Base-by-base conservation (phyloP, 805 yeast genomes). In the Saccharomycopsis schoenii region DNA sequence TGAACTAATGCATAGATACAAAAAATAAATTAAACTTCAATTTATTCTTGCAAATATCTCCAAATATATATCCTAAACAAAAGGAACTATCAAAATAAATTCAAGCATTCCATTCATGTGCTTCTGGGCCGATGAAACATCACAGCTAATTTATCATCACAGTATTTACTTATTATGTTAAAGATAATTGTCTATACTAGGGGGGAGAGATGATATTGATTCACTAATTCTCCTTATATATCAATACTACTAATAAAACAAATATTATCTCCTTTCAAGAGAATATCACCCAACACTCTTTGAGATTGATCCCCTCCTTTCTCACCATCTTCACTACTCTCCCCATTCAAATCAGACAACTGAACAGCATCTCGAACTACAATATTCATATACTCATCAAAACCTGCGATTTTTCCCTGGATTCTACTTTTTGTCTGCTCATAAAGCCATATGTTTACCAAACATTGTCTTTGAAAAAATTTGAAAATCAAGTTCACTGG, bases 371-470 rank as follows among this genome's bases (percentile, higher is more conserved):
- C 81, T 40, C 81, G 84, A 24, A 84, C 73, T 3, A 84, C 87
- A 17, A 84, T 74, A 70, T 94, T 94, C 99, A 94, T 96, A 69
- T 92, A 93, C 75, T 96, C 99, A 72, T 94, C 99, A 73, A 96
- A 93, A 1, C 99, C 99, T 63, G 86, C 78, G 37, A 94, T 85
- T 63, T 80, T 82, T 1, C 99, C 99, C 67, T 87, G 88, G 37
- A 93, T 81, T 65, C 96, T 78, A 66, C 80, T 78, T 21, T 83
- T 84, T 0, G 85, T 80, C 72, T 94, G 97, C 68, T 94, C 98
- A 66, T 80, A 91, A 11, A 94, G 76, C 97, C 97, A 93, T 41
- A 94, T 83, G 8, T 86, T 82, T 40, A 94, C 97, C 19, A 77
- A 74, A 1, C 88, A 76, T 67, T 89, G 93, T 67, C 88, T 88